Base-by-base conservation (phyloP, 352 stramenopile genomes). In the Phytophthora parvispora region DNA sequence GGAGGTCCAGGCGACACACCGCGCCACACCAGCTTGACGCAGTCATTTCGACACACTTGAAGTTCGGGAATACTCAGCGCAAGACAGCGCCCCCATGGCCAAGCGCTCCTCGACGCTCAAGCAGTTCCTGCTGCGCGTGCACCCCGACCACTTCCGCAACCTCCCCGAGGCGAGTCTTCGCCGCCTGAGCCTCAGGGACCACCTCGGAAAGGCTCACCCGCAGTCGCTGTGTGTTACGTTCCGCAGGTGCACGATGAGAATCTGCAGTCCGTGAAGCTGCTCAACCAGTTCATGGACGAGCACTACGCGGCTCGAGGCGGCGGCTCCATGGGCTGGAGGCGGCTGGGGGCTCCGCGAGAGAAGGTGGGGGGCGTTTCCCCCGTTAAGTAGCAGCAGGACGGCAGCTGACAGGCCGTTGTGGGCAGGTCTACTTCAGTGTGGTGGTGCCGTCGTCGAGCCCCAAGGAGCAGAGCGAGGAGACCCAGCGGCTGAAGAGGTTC, bases 201-300 rank as follows among this genome's bases (percentile, higher is more conserved):
- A 10, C 31, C 31, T 10, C 10, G 31, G 31, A 10, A 36, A 10
- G 6, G 31, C 31, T 36, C 31, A 36, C 31, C 6, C 6, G 10
- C 31, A 6, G 31, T 10, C 10, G 31, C 27, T 45, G 2, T 47
- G 13, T 18, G 38, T 27, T 36, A 10, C 31, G 0, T 63, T 42
- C 24, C n/a, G 8, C 32, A 86, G 76, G 81, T 89, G 6, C 84
- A 92, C 34, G 82, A 90, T 64, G 84, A 92, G 64, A 92, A 92
- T 67, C 59, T 92, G 50, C 71, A 83, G 25, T 92, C 84, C 6
- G 82, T 92, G 18, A 81, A 92, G 72, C 72, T 90, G 43, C 72
- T 92, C 45, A 92, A 92, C 68, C 81, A 90, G 64, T 92, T 85
- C 54, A 89, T 90, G 55, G 84, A 92, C 62, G 81, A 86, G 20